Evolutionary conservation across 306 rosid genomes (phyloP).

Genomic region (Begonia fuchsioides): DNA sequence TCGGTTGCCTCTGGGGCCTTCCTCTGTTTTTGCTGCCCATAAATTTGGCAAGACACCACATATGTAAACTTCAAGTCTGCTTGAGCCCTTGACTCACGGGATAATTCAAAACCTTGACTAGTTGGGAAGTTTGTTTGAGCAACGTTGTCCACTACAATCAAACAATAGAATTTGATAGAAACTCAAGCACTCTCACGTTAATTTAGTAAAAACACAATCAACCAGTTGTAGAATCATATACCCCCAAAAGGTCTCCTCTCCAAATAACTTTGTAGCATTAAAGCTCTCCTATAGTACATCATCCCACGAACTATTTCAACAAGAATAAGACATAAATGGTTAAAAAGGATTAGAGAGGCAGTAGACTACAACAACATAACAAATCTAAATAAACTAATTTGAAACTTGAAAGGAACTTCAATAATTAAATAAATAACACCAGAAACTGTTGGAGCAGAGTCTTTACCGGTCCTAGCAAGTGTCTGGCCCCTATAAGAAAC

Average conservation of each 20-base stretch:
- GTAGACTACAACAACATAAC: not conserved
- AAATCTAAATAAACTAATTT: not conserved
- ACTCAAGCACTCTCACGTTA: conserved; percentile 4
- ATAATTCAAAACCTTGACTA: conserved; percentile 69
- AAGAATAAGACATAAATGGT: conserved; percentile 9
- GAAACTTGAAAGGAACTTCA: conserved; percentile 3
- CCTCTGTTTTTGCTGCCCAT: conserved; percentile 89
- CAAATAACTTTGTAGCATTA: conserved; percentile 83
- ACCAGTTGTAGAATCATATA: conserved; percentile 18
- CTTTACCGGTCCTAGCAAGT: conserved; percentile 87
- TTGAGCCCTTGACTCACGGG: conserved; percentile 83
- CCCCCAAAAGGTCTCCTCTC: conserved; percentile 76
- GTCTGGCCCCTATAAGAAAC: conserved; percentile 95
- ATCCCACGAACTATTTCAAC: conserved; percentile 78
- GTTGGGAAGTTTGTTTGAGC: conserved; percentile 39
- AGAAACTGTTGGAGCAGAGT: conserved; percentile 1
- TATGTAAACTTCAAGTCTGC: conserved; percentile 92
- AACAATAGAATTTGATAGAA: not conserved
- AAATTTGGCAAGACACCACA: conserved; percentile 98
- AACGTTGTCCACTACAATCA: conserved; percentile 32
- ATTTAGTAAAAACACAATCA: conserved; percentile 7
- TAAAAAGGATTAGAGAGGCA: conserved; percentile 1
- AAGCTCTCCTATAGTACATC: conserved; percentile 97
- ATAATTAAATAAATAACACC: not conserved
- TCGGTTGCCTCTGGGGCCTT: conserved; percentile 76